These are phyloP conservation scores for Phaeosphaeriaceae sp. DNA, from an alignment of 2,329 filamentous ascomycete genomes.

Conservation along the genomic window DNA sequence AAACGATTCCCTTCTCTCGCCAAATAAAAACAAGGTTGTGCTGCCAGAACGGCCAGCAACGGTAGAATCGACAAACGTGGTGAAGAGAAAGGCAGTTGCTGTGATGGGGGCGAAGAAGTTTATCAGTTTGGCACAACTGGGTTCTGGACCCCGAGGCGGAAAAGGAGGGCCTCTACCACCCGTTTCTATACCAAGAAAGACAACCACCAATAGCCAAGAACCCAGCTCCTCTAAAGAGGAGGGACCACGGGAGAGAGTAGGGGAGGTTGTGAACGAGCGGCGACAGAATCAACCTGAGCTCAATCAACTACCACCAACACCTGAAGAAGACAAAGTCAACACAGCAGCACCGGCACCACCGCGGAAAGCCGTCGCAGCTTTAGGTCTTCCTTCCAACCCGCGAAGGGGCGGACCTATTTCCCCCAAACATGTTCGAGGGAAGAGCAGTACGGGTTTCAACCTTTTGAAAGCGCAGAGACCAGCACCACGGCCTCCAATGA, in stretches of 20 bases:
- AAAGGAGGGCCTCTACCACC: conserved; percentile 31
- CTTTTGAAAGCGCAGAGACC: conserved; percentile 40
- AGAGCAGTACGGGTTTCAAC: conserved; percentile 47
- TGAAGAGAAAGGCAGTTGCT: conserved; percentile 38
- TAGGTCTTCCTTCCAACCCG: conserved; percentile 41
- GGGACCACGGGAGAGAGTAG: conserved; percentile 6
- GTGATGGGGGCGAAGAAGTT: conserved; percentile 29
- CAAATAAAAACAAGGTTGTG: conserved; percentile 14
- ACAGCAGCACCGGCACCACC: conserved; percentile 24
- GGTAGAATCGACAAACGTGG: conserved; percentile 10
- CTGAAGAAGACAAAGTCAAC: conserved; percentile 26
- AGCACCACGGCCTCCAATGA: conserved; percentile 23
- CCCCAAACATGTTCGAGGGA: conserved; percentile 41
- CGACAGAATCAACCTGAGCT: conserved; percentile 5
- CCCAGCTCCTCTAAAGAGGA: conserved; percentile 3
- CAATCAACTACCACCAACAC: conserved; percentile 39
- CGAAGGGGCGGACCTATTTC: conserved; percentile 26
- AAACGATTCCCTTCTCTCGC: conserved; percentile 39
- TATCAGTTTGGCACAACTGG: conserved; percentile 36
- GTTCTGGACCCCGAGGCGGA: conserved; percentile 37
- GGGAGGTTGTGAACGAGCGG: not conserved
- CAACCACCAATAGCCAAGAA: conserved; percentile 13
- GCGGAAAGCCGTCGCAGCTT: conserved; percentile 30
- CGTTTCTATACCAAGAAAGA: conserved; percentile 25
- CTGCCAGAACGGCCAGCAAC: conserved; percentile 3